phyloP scores from a whole-genome alignment of 495 filamentous ascomycete genomes.

The Podospora pseudocomata region DNA sequence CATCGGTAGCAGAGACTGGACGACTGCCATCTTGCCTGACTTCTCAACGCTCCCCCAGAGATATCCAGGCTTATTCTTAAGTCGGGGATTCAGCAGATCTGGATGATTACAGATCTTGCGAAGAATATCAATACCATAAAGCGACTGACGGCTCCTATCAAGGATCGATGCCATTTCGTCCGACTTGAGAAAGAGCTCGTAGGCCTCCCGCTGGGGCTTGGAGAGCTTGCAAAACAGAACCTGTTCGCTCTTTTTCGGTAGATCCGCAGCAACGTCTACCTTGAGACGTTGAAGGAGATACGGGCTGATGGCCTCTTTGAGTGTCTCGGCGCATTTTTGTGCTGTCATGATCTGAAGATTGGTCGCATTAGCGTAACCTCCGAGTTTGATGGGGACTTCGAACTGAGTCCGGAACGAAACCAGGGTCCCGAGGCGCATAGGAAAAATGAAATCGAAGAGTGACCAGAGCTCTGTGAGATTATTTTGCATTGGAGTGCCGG shows the following conservation, averaged over 20 bases:
- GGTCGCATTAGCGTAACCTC: slow-evolving; percentile 89
- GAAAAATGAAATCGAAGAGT: slow-evolving; percentile 93
- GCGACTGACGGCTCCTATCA: slow-evolving; percentile 65
- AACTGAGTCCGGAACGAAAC: slow-evolving; percentile 86
- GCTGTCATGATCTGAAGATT: slow-evolving; percentile 91
- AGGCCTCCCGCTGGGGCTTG: slow-evolving; percentile 66
- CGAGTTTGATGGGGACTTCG: slow-evolving; percentile 84
- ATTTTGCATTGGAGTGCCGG: slow-evolving; percentile 96
- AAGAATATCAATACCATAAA: slow-evolving; percentile 85
- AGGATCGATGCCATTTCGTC: slow-evolving; percentile 77
- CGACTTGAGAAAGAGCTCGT: slow-evolving; percentile 75
- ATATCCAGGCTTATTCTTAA: slow-evolving; percentile 57
- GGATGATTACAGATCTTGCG: slow-evolving; percentile 98
- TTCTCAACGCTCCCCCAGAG: slow-evolving; percentile 69
- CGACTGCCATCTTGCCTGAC: slow-evolving; percentile 93
- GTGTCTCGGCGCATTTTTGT: slow-evolving; percentile 79
- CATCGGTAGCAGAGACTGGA: slow-evolving; percentile 74
- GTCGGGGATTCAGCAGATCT: slow-evolving; percentile 66
- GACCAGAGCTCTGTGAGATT: slow-evolving; percentile 99
- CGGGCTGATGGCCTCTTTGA: slow-evolving; percentile 87
- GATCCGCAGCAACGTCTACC: slow-evolving; percentile 85
- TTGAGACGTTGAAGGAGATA: slow-evolving; percentile 94
- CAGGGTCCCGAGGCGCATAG: slow-evolving; percentile 88
- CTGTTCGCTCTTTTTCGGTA: slow-evolving; percentile 92
- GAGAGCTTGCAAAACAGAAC: slow-evolving; percentile 94